Conservation (phyloP, 2,329 filamentous ascomycete genomes). For the Helotiales sp. region DNA sequence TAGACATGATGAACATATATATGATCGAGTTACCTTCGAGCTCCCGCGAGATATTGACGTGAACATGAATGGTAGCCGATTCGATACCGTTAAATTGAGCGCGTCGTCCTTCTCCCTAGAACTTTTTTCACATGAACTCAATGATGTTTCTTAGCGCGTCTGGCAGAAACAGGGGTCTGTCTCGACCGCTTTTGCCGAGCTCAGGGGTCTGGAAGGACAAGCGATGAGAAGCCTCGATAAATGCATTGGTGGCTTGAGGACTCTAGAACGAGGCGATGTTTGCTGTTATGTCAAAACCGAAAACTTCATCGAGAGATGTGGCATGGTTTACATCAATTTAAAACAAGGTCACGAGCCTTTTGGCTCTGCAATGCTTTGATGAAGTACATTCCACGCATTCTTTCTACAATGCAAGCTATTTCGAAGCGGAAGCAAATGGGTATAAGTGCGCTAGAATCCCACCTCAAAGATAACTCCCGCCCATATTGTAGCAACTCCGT, state of each 20-base stretch:
- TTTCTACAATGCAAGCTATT: neutral
- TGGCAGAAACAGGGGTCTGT: neutral
- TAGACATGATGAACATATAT: slow-evolving; percentile 29
- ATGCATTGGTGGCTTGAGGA: too few relatives aligned
- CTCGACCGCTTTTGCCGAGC: neutral
- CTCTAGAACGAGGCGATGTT: too few relatives aligned
- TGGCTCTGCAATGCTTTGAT: too few relatives aligned
- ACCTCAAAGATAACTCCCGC: slow-evolving; percentile 5
- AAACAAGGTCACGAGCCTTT: too few relatives aligned
- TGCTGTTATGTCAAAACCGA: too few relatives aligned
- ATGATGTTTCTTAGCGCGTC: neutral
- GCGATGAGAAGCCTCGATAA: neutral
- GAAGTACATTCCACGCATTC: neutral
- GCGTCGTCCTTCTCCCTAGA: neutral
- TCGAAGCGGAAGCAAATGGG: slow-evolving; percentile 26
- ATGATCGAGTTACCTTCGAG: slow-evolving; percentile 18
- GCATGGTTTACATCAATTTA: too few relatives aligned
- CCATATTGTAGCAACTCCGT: neutral
- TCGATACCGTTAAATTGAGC: neutral
- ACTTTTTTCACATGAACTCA: slow-evolving; percentile 3
- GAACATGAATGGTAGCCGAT: slow-evolving; percentile 21
- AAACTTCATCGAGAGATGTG: too few relatives aligned
- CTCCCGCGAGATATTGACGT: slow-evolving; percentile 26
- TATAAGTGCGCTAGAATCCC: slow-evolving; percentile 25
- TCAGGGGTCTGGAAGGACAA: neutral